Conservation (phyloP, 768 basidiomycete species). For the Tricholoma flavovirens region DNA sequence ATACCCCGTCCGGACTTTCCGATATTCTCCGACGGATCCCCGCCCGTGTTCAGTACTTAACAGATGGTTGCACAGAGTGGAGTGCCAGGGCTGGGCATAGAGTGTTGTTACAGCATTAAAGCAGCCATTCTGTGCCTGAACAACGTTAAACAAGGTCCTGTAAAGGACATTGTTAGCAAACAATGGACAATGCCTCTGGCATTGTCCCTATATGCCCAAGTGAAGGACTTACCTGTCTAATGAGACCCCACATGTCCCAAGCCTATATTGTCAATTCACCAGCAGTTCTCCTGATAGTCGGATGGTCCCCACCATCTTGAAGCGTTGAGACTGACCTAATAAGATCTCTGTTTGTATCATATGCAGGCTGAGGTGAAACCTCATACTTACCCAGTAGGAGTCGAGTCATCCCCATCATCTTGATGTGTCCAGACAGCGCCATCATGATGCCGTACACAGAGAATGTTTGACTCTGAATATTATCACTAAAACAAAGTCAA, state of each 20-base stretch:
- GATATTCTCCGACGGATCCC: no score
- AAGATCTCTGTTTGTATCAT: background rate
- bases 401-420: background rate
- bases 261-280: background rate
- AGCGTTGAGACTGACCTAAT: background rate
- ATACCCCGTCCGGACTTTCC: no score
- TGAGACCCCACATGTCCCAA: background rate
- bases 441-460: background rate
- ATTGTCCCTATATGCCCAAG: background rate
- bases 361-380: background rate
- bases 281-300: background rate
- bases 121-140: background rate
- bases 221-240: background rate
- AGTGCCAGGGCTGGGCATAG: background rate
- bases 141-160: background rate
- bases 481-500: background rate
- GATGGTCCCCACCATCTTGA: background rate
- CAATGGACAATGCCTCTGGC: background rate
- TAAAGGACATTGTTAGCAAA: background rate
- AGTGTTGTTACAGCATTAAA: background rate
- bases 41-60: no score
- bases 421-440: background rate
- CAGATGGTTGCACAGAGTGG: background rate
- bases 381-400: background rate
- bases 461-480: background rate